These are phyloP conservation scores for Triangularia verruculosa DNA, from an alignment of 2,329 filamentous ascomycete genomes.

Conservation along the genomic window DNA sequence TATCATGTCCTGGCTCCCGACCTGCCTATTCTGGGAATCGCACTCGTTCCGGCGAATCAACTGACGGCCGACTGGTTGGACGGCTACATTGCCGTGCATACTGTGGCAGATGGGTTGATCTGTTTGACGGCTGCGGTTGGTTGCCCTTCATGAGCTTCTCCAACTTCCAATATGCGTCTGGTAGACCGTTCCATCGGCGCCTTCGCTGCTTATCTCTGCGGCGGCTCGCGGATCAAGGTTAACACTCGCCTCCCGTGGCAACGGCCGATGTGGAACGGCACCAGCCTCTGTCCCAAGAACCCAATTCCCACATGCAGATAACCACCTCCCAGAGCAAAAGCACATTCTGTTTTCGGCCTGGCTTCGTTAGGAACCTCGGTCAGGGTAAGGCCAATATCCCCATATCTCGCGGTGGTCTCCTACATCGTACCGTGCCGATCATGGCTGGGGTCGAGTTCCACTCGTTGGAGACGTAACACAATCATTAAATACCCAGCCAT, in stretches of 20 bases:
- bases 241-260: background rate
- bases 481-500: conserved; percentile 9
- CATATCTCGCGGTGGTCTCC: background rate
- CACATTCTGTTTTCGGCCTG: conserved; percentile 23
- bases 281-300: background rate
- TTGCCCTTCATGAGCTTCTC: background rate
- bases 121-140: background rate
- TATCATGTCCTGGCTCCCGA: conserved; percentile 17
- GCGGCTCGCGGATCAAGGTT: background rate
- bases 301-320: background rate
- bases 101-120: conserved; percentile 1
- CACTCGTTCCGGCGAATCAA: conserved; percentile 25
- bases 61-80: background rate
- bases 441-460: background rate
- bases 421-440: background rate
- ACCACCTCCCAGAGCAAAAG: background rate
- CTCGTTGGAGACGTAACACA: background rate
- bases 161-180: background rate
- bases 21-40: conserved; percentile 27
- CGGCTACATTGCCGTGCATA: conserved; percentile 6
- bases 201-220: background rate
- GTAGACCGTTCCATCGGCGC: background rate
- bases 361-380: background rate
- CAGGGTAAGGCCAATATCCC: background rate
- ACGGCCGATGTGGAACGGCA: background rate